These are phyloP conservation scores for Chenopodium album DNA, from an alignment of 148 eudicot species.

Conservation along the genomic window DNA sequence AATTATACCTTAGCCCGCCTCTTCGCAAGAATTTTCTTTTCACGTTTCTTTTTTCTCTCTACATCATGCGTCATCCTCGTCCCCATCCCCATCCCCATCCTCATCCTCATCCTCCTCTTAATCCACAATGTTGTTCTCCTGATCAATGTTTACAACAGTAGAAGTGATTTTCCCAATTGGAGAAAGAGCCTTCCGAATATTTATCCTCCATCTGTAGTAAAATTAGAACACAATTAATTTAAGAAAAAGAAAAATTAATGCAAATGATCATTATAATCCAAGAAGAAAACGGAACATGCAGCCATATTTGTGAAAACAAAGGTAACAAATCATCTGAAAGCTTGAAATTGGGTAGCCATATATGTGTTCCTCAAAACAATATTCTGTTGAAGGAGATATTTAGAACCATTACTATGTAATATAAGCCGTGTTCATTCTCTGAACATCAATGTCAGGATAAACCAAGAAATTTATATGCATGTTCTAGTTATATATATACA, in stretches of 20 bases:
- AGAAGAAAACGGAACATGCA: background rate
- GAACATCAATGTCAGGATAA: background rate
- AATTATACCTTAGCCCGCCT: no score
- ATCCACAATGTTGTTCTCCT: no score
- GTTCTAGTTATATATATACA: background rate
- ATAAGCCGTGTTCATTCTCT: background rate
- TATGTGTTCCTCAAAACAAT: background rate
- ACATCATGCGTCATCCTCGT: no score
- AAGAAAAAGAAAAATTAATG: background rate
- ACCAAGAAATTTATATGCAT: background rate
- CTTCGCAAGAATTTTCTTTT: no score
- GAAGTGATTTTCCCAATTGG: conserved; percentile 38
- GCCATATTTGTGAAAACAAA: background rate
- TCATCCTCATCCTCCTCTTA: no score
- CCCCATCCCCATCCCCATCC: no score
- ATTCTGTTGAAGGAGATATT: background rate
- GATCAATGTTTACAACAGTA: conserved; percentile 27
- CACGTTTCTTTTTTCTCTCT: no score
- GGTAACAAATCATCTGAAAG: background rate
- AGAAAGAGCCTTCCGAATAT: conserved; percentile 67
- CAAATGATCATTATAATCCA: background rate
- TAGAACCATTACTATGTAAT: background rate
- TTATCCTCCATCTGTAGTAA: conserved; percentile 69
- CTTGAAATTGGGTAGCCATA: background rate
- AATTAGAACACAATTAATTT: background rate